Evolutionary conservation across 345 rosid genomes (phyloP), one percentile per base, ranked within the genome.

Genomic region (Heritiera littoralis): DNA sequence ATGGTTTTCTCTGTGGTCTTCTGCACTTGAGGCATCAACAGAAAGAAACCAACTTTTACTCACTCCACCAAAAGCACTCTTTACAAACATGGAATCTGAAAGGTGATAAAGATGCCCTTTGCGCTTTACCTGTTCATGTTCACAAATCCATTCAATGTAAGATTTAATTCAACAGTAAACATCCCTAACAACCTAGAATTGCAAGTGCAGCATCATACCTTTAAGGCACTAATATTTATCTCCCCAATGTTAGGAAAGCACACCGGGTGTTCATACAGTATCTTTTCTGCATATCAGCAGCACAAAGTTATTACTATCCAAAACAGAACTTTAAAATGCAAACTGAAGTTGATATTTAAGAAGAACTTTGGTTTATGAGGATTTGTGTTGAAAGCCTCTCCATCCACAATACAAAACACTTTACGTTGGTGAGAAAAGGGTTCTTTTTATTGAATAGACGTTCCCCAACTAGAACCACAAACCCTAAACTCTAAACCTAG

Each of bases 201-300:
- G 30, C 78, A 74, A 41, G 58, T 8, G 74, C n/a, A 67, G 2
- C 4, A 75, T 9, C 28, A 48, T 76, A 91, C 95, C 95, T 90
- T 91, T 35, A 91, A 68, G 61, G 89, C 86, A 28, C 80, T 68
- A 76, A 91, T 80, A 48, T 82, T 81, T 38, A 90, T 86, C 67
- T 80, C 84, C 43, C 90, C 90, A 56, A 81, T 3, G 30, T 76
- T 28, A 52, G 93, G 92, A 81, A 91, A 90, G 61, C 89, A 87
- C 59, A 75, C 8, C 6, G 72, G 78, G 45, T 89, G 93, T 66
- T 87, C 93, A 15, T 51, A 15, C n/a, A 74, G 30, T 69, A 91
- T 83, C 84, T 83, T 89, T 77, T 78, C 95, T 91, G 91, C 70
- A n/a, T 8, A 59, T 51, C 59, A 64, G 49, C 51, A 73, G 63